Percentiles rank a stretch among this genome's conserved stretches.
Evolutionary conservation across 2,329 filamentous ascomycete genomes (phyloP).

Genomic region (Diaporthe ilicicola): DNA sequence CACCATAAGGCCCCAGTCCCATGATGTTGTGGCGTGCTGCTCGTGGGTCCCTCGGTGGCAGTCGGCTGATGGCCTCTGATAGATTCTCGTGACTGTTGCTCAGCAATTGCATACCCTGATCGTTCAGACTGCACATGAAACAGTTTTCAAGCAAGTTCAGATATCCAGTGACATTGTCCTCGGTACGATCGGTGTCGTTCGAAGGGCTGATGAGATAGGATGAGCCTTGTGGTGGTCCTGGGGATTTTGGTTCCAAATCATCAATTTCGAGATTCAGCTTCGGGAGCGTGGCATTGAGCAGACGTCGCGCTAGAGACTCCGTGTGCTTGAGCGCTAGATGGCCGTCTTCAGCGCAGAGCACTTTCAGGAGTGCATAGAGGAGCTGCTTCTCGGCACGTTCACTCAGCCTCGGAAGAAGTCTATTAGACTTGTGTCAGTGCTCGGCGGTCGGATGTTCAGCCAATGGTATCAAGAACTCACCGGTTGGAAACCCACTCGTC

Average conservation of each 20-base stretch:
- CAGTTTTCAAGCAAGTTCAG: neutral
- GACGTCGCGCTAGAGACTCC: neutral
- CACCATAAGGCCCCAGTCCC: neutral
- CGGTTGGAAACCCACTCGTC: neutral
- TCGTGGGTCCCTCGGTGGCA: neutral
- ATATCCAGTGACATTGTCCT: neutral
- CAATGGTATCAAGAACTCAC: neutral
- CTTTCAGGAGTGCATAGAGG: neutral
- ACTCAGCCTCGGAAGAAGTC: conserved; percentile 1
- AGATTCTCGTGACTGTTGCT: neutral
- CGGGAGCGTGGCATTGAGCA: neutral
- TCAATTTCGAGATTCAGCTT: neutral
- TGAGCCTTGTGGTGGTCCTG: neutral
- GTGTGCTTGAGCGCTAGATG: neutral
- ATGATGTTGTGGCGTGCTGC: neutral
- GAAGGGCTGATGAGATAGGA: neutral
- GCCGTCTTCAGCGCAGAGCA: neutral
- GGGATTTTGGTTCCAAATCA: neutral
- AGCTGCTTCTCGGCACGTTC: neutral
- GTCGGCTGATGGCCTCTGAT: neutral
- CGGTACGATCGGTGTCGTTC: neutral
- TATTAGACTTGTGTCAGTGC: neutral
- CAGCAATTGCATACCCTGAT: neutral
- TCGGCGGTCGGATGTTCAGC: neutral
- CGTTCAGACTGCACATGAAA: neutral